Base-by-base conservation (phyloP, 2,329 filamentous ascomycete species). In the Alternaria sp. region DNA sequence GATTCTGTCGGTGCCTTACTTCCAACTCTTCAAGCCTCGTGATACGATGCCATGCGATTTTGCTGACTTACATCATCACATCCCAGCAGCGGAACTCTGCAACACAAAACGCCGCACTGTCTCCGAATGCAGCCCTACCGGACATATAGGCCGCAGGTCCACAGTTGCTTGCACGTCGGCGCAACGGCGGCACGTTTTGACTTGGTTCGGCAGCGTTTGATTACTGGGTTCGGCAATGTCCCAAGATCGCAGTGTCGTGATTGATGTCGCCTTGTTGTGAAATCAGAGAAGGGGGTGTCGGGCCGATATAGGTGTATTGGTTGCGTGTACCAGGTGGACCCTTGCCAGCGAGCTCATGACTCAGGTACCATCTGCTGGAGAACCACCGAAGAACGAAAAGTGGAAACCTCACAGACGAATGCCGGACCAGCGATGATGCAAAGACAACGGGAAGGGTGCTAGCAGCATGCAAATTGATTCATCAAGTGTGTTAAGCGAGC, bases 301-400 rank as follows among this genome's bases (percentile, higher is more conserved):
- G 57, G 16, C 57, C 57, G 57, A 60, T 30, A 38, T 4, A 32
- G n/a, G 45, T 56, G 32, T 48, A 32, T 40, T 46, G 45, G 57
- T 56, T 50, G 45, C 30, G 52, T 50, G 45, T 45, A 34, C 52
- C 54, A 48, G 53, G 53, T 50, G 28, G 52, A 45, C 41, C 45
- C 38, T 28, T 32, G 57, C 44, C 25, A 60, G 25, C 30, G 20
- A 5, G 28, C 25, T 30, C 52, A 62, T 60, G 60, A 62, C 51
- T 60, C 56, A 60, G 57, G 52, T 49, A 56, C 60, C 51, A 45
- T 52, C 51, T 52, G 40, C 52, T 63, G 52, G 25, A 61, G 55
- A 61, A 61, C 30, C 48, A 59, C 59, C 59, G 59, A 61, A 59
- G 59, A 61, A 60, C 46, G 28, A 52, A 51, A 60, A 52, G 58